Evolutionary conservation across 208 protist species (phyloP).

Genomic region (Entamoeba nuttalli): DNA sequence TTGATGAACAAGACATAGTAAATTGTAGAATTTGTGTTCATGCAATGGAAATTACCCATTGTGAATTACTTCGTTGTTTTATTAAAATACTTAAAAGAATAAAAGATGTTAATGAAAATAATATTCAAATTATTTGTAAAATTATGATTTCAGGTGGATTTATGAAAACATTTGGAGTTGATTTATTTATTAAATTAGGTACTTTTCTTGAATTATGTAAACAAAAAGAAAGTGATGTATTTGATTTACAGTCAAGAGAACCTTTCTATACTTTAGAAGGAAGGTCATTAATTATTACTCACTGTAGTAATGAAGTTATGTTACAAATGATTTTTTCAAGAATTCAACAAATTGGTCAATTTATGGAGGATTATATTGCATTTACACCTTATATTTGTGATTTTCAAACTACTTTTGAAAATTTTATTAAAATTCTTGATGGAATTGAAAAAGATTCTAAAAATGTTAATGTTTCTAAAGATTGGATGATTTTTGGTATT

Average conservation of each 20-base stretch:
- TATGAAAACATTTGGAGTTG: background rate
- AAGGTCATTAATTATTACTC: background rate
- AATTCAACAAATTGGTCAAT: background rate
- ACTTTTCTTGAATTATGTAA: background rate
- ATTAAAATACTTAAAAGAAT: background rate
- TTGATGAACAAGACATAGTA: background rate
- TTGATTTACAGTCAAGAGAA: background rate
- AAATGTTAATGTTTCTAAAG: background rate
- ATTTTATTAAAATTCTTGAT: background rate
- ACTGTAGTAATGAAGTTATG: background rate
- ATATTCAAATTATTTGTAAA: background rate
- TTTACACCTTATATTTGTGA: background rate
- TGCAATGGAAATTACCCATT: background rate
- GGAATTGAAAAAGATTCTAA: background rate
- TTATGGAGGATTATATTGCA: background rate
- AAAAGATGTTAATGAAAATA: background rate
- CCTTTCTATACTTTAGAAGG: background rate
- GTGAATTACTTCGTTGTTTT: background rate
- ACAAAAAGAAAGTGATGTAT: background rate
- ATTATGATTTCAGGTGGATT: background rate
- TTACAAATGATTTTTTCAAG: background rate
- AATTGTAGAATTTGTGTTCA: background rate
- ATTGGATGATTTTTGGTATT: background rate
- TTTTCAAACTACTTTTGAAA: background rate
- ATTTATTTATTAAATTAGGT: background rate